Percentiles rank a stretch among this genome's conserved stretches.
Conservation (phyloP, 345 rosid species). For the Eucalyptus curtisii region DNA sequence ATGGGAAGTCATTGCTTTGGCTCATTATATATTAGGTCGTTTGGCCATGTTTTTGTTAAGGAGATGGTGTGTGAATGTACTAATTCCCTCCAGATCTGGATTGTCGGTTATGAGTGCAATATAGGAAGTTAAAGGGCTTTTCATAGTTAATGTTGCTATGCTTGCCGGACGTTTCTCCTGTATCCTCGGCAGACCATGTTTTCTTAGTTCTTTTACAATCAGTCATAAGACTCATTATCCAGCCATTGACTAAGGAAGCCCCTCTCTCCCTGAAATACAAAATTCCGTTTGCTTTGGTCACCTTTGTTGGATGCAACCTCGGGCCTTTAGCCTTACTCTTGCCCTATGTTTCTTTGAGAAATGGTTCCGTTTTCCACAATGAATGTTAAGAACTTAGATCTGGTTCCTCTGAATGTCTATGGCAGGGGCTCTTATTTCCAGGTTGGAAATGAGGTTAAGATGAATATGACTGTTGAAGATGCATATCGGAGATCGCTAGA, state of each 20-base stretch:
- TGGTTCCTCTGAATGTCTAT: neutral
- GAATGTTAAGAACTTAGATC: neutral
- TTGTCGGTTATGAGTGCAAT: neutral
- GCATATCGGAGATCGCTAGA: constrained; percentile 42
- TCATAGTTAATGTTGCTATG: neutral
- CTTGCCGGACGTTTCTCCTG: neutral
- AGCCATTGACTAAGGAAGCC: neutral
- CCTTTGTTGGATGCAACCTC: neutral
- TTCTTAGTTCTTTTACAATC: neutral
- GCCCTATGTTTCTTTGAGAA: neutral
- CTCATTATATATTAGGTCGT: neutral
- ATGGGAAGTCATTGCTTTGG: neutral
- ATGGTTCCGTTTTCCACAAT: neutral
- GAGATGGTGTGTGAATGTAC: neutral
- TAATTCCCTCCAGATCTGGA: neutral
- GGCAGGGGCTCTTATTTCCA: constrained; percentile 70
- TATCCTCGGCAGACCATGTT: neutral
- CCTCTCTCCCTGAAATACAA: neutral
- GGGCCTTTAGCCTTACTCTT: neutral
- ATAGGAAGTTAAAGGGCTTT: neutral
- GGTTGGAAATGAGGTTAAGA: constrained; percentile 39
- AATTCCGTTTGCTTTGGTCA: neutral
- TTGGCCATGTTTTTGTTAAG: neutral
- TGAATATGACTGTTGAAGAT: constrained; percentile 48
- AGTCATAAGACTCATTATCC: neutral